Evolutionary conservation across 1,284 basidiomycete genomes (phyloP), one percentile per base, ranked within the genome.

Genomic region (Rhodotorula sp.): DNA sequence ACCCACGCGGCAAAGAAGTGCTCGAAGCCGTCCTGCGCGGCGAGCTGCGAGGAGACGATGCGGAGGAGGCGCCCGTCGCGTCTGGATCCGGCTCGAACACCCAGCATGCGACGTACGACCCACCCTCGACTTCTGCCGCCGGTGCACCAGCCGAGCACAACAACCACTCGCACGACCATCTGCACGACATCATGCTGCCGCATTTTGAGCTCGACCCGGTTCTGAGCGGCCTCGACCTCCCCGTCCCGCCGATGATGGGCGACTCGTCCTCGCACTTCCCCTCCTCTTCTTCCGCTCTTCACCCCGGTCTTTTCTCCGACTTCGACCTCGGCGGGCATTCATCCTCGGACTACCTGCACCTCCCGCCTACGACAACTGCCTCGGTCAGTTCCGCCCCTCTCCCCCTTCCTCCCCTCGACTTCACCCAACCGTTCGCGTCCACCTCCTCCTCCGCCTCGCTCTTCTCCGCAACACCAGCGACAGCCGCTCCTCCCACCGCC

Each of bases 11-110:
- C 15, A 62, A 67, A 59, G 57, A 62, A n/a, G 44, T 75, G 51
- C 67, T 75, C 32, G 34, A 32, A 29, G 53, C 53, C 13, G 52
- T 72, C 19, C 48, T 75, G 27, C 47, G 58, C 4, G 72, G 74
- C 11, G 69, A 73, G n/a, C 55, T 73, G 55, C 11, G 46, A 24
- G 24, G 15, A 5, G 19, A 13, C 11, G 53, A 56, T 4, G 44
- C 5, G 27, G 32, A 10, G 9, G 32, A 5, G 44, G 49, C n/a
- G n/a, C 44, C 34, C 24, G 24, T 36, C 22, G 49, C 57, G n/a
- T 20, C 44, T 10, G 27, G 52, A 7, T 30, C 53, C 30, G 32
- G 34, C 32, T 15, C 22, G 22, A 54, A 11, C 22, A 27, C 15
- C 39, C n/a, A 15, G 22, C n/a, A 17, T 13, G 39, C 55, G n/a